These are phyloP conservation scores for Emergomyces pasteurianus DNA, from an alignment of 2,329 filamentous ascomycete genomes.

Conservation along the genomic window DNA sequence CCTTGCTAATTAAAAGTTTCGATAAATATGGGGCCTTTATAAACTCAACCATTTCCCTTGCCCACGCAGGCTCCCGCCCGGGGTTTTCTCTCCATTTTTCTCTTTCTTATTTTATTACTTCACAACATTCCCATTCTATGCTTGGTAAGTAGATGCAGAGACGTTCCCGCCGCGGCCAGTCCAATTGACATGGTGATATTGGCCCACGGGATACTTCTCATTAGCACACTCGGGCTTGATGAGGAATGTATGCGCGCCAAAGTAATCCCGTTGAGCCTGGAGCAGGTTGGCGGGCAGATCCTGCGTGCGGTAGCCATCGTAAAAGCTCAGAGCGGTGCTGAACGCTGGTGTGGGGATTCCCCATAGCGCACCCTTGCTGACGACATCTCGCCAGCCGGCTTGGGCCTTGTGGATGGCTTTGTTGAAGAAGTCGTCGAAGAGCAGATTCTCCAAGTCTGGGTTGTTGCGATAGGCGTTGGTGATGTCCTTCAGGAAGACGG, in stretches of 20 bases:
- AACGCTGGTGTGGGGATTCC: constrained; percentile 95
- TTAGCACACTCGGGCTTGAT: constrained; percentile 70
- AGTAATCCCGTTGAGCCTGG: constrained; percentile 99
- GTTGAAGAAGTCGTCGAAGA: constrained; percentile 99
- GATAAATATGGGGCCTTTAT: not conserved
- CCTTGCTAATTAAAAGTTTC: not conserved
- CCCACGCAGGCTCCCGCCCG: too few relatives aligned
- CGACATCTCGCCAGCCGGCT: constrained; percentile 79
- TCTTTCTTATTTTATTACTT: not conserved
- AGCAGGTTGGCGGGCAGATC: constrained; percentile 95
- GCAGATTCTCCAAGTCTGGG: constrained; percentile 90
- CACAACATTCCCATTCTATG: constrained; percentile 45
- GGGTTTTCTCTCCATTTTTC: not conserved
- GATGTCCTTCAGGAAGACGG: constrained; percentile 99
- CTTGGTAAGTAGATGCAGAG: constrained; percentile 93
- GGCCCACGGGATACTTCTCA: constrained; percentile 68
- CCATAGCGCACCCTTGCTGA: constrained; percentile 82
- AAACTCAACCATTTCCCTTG: too few relatives aligned
- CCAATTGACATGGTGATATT: constrained; percentile 99
- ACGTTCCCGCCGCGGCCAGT: constrained; percentile 95
- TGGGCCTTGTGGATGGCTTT: constrained; percentile 96
- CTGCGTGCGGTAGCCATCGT: constrained; percentile 96
- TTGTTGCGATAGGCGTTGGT: constrained; percentile 91
- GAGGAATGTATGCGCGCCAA: constrained; percentile 83
- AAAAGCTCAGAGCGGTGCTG: constrained; percentile 95